Evolutionary conservation across 768 basidiomycete genomes (phyloP).

Genomic region (Tulasnella calospora): DNA sequence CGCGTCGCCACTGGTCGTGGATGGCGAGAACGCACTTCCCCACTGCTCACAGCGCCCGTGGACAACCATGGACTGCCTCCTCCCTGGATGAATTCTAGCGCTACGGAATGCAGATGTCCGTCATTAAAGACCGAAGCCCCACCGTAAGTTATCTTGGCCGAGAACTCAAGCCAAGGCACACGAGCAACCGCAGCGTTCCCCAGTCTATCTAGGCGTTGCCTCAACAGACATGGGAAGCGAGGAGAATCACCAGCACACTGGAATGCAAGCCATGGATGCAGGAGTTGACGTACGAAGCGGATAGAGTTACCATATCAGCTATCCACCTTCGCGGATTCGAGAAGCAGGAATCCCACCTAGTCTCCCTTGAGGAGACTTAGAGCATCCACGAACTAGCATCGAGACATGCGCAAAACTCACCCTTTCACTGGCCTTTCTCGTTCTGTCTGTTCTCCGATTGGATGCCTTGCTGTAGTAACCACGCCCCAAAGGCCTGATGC

Average conservation of each 20-base stretch:
- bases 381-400: background rate
- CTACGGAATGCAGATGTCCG: background rate
- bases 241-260: background rate
- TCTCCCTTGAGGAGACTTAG: background rate
- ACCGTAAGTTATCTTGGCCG: background rate
- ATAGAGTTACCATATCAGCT: background rate
- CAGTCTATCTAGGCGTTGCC: background rate
- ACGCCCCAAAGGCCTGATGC: background rate
- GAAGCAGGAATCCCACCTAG: background rate
- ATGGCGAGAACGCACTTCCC: too few species aligned
- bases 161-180: slow-evolving; percentile 2
- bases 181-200: background rate
- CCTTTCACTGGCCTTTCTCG: background rate
- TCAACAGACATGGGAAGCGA: background rate
- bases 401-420: background rate
- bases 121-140: background rate
- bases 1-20: background rate
- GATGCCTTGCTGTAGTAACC: background rate
- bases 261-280: background rate
- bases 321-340: background rate
- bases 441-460: background rate
- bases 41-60: too few species aligned
- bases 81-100: too few species aligned
- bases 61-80: too few species aligned
- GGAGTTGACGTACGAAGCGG: background rate